Evolutionary conservation across 345 rosid species (phyloP).

Genomic region (Brassica cretica): DNA sequence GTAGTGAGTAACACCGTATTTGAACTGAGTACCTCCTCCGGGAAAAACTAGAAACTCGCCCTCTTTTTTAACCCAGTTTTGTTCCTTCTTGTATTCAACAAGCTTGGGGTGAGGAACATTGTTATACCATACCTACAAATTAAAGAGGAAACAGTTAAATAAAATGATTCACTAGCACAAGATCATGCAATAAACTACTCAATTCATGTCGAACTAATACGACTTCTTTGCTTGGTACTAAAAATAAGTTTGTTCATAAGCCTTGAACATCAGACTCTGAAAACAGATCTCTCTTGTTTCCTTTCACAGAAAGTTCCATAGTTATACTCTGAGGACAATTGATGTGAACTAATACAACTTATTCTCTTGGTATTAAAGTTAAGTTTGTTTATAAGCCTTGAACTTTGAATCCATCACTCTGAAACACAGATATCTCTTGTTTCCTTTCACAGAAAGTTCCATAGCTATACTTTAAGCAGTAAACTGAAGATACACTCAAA

Average conservation of each 20-base stretch:
- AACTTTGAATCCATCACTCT: not conserved
- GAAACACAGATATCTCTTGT: not conserved
- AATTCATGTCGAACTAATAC: not conserved
- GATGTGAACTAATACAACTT: not conserved
- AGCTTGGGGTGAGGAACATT: slow-evolving; percentile 96
- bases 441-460: slow-evolving; percentile 2
- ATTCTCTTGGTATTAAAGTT: too few relatives aligned
- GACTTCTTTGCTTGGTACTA: not conserved
- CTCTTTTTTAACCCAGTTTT: slow-evolving; percentile 75
- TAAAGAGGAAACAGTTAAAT: not conserved
- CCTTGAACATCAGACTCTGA: not conserved
- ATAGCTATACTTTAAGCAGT: not conserved
- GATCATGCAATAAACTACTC: not conserved
- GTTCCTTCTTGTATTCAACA: slow-evolving; percentile 93
- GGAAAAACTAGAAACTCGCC: slow-evolving; percentile 77
- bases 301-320: slow-evolving; percentile 5
- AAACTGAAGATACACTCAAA: not conserved
- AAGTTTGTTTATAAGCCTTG: not conserved
- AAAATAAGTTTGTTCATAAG: not conserved
- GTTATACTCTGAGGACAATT: not conserved
- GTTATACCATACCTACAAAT: slow-evolving; percentile 66
- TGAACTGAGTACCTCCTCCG: slow-evolving; percentile 96
- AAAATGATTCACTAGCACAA: not conserved
- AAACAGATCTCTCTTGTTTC: not conserved
- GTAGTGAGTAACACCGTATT: slow-evolving; percentile 72